Evolutionary conservation across 495 filamentous ascomycete genomes (phyloP).

Genomic region (Neurospora africana): DNA sequence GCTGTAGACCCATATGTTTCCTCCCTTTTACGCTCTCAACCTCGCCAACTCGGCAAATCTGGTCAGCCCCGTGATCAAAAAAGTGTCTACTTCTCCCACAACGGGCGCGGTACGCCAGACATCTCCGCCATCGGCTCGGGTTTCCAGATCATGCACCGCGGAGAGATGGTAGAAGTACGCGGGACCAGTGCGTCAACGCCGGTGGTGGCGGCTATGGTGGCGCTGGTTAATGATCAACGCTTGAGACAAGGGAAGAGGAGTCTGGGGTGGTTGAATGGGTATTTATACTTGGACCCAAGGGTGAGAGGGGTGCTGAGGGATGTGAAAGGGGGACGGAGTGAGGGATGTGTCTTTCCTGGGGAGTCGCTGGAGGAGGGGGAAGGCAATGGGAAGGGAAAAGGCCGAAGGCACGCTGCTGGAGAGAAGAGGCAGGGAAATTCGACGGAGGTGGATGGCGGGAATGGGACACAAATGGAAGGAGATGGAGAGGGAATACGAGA

Average conservation of each 20-base stretch:
- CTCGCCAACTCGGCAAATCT: background rate
- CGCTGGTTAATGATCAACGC: slow-evolving; percentile 30
- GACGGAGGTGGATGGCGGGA: background rate
- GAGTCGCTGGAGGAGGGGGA: background rate
- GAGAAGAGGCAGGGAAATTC: background rate
- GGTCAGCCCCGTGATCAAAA: slow-evolving; percentile 18
- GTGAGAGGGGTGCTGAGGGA: slow-evolving; percentile 22
- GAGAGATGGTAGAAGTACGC: slow-evolving; percentile 21
- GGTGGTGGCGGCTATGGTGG: slow-evolving; percentile 30
- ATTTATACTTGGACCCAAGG: slow-evolving; percentile 17
- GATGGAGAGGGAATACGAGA: fast-evolving
- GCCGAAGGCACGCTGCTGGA: background rate
- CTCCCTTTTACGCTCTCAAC: background rate
- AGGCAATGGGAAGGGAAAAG: background rate
- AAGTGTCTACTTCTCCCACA: slow-evolving; percentile 41
- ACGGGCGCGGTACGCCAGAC: slow-evolving; percentile 65
- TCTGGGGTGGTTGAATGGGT: slow-evolving; percentile 30
- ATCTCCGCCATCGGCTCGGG: slow-evolving; percentile 37
- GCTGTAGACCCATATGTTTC: slow-evolving; percentile 47
- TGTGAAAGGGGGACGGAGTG: slow-evolving; percentile 22
- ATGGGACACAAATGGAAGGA: too few species aligned
- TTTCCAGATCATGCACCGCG: slow-evolving; percentile 27
- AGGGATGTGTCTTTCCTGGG: slow-evolving; percentile 23
- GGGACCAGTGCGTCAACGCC: slow-evolving; percentile 34
- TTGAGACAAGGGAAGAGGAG: slow-evolving; percentile 28